Percentiles rank a stretch among this genome's conserved stretches.
These are phyloP conservation scores for Penicillium crustosum DNA, from an alignment of 2,329 filamentous ascomycete genomes.

Conservation along the genomic window DNA sequence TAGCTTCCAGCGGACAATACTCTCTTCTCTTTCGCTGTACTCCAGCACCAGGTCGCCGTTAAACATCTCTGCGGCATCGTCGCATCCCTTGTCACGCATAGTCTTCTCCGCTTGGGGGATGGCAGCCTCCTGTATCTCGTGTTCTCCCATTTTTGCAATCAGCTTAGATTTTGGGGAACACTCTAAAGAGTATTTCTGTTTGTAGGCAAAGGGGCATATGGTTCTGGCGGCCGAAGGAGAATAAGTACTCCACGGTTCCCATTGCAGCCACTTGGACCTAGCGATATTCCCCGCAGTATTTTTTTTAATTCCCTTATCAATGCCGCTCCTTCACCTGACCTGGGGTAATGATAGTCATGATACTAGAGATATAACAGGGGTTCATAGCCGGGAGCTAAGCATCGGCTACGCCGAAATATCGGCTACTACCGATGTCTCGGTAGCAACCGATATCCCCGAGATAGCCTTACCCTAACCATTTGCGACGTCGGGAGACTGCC, in stretches of 20 bases:
- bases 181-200: not conserved
- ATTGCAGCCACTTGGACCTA: not conserved
- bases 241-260: not conserved
- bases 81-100: not conserved
- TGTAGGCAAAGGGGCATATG: not conserved
- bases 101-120: not conserved
- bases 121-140: not conserved
- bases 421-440: not conserved
- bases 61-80: not conserved
- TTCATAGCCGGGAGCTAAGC: not conserved
- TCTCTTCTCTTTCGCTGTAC: not conserved
- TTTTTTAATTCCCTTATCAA: not conserved
- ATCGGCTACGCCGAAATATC: not conserved
- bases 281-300: not conserved
- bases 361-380: not conserved
- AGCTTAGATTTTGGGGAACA: not conserved
- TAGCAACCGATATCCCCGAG: not conserved
- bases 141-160: not conserved
- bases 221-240: not conserved
- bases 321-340: not conserved
- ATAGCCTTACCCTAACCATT: not conserved
- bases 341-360: not conserved
- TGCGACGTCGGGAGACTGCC: not conserved
- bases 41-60: not conserved
- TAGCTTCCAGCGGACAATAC: not conserved